A percentile compares a stretch with the other conserved stretches of the same genome.
Conservation (phyloP, 2,329 filamentous ascomycete species). For the Ceratocystis smalleyi region DNA sequence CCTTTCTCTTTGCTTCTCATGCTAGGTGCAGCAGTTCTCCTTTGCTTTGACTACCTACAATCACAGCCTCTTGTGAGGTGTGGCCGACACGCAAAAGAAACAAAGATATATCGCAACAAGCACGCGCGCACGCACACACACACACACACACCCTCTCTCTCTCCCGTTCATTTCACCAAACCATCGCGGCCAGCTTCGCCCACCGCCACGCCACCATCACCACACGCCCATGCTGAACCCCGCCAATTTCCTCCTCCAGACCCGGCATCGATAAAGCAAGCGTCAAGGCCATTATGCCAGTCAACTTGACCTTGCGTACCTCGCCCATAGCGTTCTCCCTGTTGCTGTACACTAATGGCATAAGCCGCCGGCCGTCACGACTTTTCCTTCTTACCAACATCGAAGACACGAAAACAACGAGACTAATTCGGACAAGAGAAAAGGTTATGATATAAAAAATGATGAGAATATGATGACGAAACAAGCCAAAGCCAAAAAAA, state of each 20-base stretch:
- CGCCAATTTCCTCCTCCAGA: too few relatives aligned
- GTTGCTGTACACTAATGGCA: too few relatives aligned
- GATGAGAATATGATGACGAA: background rate
- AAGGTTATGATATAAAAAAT: background rate
- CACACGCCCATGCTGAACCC: too few relatives aligned
- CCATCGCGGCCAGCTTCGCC: too few relatives aligned
- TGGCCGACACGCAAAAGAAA: too few relatives aligned
- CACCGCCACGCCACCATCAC: too few relatives aligned
- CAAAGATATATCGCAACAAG: too few relatives aligned
- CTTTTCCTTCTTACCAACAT: background rate
- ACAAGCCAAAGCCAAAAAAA: background rate
- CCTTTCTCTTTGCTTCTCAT: background rate
- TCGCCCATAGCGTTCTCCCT: too few relatives aligned
- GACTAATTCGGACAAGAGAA: background rate
- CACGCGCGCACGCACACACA: background rate
- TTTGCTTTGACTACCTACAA: background rate
- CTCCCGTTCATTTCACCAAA: background rate
- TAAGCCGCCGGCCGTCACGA: too few relatives aligned
- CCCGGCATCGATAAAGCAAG: too few relatives aligned
- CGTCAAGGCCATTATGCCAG: too few relatives aligned
- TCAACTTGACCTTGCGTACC: too few relatives aligned
- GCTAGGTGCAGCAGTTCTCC: background rate
- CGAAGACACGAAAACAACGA: background rate
- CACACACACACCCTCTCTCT: background rate
- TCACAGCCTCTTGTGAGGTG: background rate